These are phyloP conservation scores for Leishmania braziliensis DNA, from an alignment of 208 protist species.

Conservation along the genomic window DNA sequence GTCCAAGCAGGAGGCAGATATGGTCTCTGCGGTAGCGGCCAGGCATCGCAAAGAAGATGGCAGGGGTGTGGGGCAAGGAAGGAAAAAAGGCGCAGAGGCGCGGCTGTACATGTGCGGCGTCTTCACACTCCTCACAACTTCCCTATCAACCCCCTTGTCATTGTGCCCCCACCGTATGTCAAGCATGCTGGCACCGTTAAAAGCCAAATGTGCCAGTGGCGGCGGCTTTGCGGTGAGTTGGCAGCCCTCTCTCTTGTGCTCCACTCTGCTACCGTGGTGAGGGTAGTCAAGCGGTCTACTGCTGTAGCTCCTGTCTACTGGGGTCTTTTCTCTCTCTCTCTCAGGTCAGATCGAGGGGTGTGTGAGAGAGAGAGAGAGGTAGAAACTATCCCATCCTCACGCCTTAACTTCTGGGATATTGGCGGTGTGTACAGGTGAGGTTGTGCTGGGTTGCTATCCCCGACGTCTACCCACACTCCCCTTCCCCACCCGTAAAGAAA, in stretches of 20 bases:
- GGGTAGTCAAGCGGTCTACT: background rate
- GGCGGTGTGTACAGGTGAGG: constrained; percentile 1
- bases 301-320: background rate
- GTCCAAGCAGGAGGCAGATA: background rate
- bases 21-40: background rate
- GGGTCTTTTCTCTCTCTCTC: background rate
- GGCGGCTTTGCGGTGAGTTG: background rate
- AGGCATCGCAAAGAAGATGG: background rate
- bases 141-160: background rate
- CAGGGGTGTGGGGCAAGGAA: background rate
- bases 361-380: background rate
- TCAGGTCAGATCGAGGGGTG: background rate
- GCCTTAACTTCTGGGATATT: background rate
- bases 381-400: background rate
- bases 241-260: background rate
- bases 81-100: background rate
- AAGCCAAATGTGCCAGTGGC: background rate
- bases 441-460: background rate
- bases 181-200: background rate
- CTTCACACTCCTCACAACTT: background rate
- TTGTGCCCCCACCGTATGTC: background rate
- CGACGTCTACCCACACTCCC: background rate
- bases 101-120: background rate
- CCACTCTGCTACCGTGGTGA: background rate
- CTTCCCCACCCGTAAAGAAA: background rate